phyloP scores from a whole-genome alignment of 2,329 filamentous ascomycete genomes.

The Claviceps spartinae region DNA sequence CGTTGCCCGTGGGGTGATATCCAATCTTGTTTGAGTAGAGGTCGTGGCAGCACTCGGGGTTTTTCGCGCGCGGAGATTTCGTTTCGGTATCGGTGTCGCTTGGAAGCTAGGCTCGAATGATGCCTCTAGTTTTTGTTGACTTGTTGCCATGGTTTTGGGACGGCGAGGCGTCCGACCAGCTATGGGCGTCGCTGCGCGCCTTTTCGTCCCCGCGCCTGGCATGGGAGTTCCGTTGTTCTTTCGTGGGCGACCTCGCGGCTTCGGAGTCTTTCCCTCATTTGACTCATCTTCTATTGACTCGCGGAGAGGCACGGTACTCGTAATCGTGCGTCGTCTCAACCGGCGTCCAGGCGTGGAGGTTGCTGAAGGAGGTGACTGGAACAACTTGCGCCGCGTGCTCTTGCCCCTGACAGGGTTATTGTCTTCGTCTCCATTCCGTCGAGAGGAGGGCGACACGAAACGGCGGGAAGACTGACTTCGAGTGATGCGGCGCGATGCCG shows the following conservation, averaged over 20 bases:
- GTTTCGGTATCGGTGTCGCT: conserved; percentile 19
- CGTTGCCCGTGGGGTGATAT: conserved; percentile 8
- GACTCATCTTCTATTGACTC: conserved; percentile 21
- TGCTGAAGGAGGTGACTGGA: conserved; percentile 29
- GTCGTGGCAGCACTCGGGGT: conserved; percentile 8
- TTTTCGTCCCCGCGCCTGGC: conserved; percentile 28
- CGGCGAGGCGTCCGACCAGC: conserved; percentile 21
- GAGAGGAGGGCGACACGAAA: conserved; percentile 32
- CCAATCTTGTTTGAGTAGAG: conserved; percentile 12
- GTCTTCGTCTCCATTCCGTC: conserved; percentile 17
- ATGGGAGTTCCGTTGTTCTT: conserved; percentile 39
- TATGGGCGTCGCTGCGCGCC: conserved; percentile 31
- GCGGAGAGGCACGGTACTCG: conserved; percentile 38
- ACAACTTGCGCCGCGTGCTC: conserved; percentile 26
- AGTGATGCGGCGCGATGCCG: conserved; percentile 28
- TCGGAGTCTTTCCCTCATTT: conserved; percentile 24
- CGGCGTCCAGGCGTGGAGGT: conserved; percentile 18
- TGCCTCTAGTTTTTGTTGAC: conserved; percentile 15
- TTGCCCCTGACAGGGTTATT: conserved; percentile 12
- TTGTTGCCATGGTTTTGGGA: conserved; percentile 18
- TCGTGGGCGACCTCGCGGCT: conserved; percentile 31
- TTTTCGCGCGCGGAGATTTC: conserved; percentile 17
- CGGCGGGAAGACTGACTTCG: conserved; percentile 28
- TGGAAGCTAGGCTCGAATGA: conserved; percentile 11
- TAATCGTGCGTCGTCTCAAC: conserved; percentile 25